Conservation (phyloP, 352 stramenopile species). For the Pythium utonaiense region DNA sequence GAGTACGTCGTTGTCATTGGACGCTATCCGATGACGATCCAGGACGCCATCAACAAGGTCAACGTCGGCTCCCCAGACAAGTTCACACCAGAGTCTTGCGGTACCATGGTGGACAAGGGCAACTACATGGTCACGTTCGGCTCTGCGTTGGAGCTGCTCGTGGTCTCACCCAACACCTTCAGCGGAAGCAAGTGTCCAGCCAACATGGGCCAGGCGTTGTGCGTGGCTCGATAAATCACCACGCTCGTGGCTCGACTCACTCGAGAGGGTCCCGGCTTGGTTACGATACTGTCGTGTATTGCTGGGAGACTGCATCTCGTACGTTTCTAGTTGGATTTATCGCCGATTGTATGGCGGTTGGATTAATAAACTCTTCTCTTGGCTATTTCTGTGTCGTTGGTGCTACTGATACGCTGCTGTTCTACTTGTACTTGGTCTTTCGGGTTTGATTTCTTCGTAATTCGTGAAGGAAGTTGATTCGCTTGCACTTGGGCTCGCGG, state of each 20-base stretch:
- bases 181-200: slow-evolving; percentile 32
- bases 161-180: slow-evolving; percentile 44
- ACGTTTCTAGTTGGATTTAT: not conserved
- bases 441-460: not conserved
- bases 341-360: not conserved
- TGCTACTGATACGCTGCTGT: slow-evolving; percentile 6
- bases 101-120: slow-evolving; percentile 28
- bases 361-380: not conserved
- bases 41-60: slow-evolving; percentile 43
- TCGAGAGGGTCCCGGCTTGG: too few species aligned
- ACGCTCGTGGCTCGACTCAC: too few species aligned
- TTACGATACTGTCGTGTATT: slow-evolving; percentile 12
- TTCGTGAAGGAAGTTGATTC: not conserved
- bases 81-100: slow-evolving; percentile 56
- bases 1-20: slow-evolving; percentile 63
- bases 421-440: not conserved
- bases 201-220: slow-evolving; percentile 17
- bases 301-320: not conserved
- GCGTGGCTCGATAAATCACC: slow-evolving; percentile 4
- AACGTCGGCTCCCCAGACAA: slow-evolving; percentile 28
- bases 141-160: slow-evolving; percentile 28
- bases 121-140: slow-evolving; percentile 58
- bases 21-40: slow-evolving; percentile 56
- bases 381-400: not conserved
- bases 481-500: not conserved